A percentile compares a stretch with the other conserved stretches of the same genome.
phyloP scores from a whole-genome alignment of 306 rosid genomes.

The Citrullus amarus region DNA sequence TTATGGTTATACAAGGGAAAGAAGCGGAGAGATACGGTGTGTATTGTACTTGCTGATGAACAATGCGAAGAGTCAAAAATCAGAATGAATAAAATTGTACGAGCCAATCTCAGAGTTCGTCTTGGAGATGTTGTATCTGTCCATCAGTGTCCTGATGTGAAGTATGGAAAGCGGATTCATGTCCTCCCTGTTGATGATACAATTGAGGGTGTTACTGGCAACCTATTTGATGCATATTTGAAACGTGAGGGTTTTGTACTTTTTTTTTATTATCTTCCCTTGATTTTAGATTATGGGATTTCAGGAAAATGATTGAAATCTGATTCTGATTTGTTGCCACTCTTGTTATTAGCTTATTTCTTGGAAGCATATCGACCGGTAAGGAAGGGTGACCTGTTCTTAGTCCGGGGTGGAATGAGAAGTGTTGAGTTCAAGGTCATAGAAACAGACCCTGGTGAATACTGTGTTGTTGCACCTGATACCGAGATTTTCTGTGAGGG shows the following conservation, averaged over 20 bases:
- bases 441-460: slow-evolving; percentile 47
- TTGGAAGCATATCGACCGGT: slow-evolving; percentile 40
- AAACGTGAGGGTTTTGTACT: slow-evolving; percentile 35
- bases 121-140: slow-evolving; percentile 54
- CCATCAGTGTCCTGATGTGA: slow-evolving; percentile 47
- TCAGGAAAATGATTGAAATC: neutral
- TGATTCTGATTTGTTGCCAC: slow-evolving; percentile 2
- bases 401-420: slow-evolving; percentile 50
- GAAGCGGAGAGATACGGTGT: slow-evolving; percentile 50
- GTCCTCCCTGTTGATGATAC: slow-evolving; percentile 57
- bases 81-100: slow-evolving; percentile 57
- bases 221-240: slow-evolving; percentile 52
- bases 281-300: neutral
- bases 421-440: slow-evolving; percentile 54
- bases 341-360: slow-evolving; percentile 36
- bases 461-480: slow-evolving; percentile 53
- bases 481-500: slow-evolving; percentile 62
- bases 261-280: neutral
- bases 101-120: slow-evolving; percentile 43
- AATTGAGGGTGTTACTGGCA: slow-evolving; percentile 57
- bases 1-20: slow-evolving; percentile 29
- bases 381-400: slow-evolving; percentile 56
- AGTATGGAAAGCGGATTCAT: slow-evolving; percentile 51
- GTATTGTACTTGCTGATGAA: slow-evolving; percentile 49
- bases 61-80: slow-evolving; percentile 47